These are phyloP conservation scores for Stenocarpella maydis DNA, from an alignment of 2,329 filamentous ascomycete genomes.

Conservation along the genomic window DNA sequence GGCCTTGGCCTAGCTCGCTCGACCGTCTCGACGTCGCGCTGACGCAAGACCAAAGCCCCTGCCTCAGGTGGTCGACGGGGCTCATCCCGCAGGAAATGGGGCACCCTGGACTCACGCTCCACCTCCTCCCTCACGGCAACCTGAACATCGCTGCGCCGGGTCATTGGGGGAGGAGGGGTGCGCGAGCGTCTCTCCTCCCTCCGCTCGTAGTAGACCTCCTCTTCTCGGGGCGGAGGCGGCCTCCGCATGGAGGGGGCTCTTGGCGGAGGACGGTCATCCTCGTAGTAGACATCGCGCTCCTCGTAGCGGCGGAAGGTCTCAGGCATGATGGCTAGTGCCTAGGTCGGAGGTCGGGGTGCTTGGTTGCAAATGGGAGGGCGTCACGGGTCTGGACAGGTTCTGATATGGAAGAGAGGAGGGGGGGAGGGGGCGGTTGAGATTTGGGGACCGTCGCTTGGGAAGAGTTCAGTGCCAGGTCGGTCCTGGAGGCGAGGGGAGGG, in stretches of 20 bases:
- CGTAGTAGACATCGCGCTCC: constrained; percentile 56
- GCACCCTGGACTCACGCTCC: constrained; percentile 54
- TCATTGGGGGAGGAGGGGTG: constrained; percentile 31
- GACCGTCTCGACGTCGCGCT: constrained; percentile 63
- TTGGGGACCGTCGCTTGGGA: constrained; percentile 10
- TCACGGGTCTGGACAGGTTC: neutral
- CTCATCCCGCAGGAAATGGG: constrained; percentile 62
- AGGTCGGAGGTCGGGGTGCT: neutral
- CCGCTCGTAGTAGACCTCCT: constrained; percentile 35
- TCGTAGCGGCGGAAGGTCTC: constrained; percentile 47
- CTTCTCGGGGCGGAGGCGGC: constrained; percentile 28
- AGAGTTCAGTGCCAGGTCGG: constrained; percentile 24
- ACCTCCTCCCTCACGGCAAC: constrained; percentile 53
- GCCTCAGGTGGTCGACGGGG: constrained; percentile 53
- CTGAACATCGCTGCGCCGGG: constrained; percentile 44
- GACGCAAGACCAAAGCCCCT: constrained; percentile 62
- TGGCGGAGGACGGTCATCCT: constrained; percentile 36
- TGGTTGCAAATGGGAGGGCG: constrained; percentile 22
- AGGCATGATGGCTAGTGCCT: constrained; percentile 38
- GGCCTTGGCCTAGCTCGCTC: constrained; percentile 56
- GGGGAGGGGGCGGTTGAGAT: constrained; percentile 11
- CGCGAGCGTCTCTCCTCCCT: constrained; percentile 31
- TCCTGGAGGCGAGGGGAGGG: neutral
- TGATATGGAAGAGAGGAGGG: no score
- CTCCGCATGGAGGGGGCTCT: constrained; percentile 30